phyloP scores from a whole-genome alignment of 2,329 filamentous ascomycete genomes.

The Diaporthe sp. region DNA sequence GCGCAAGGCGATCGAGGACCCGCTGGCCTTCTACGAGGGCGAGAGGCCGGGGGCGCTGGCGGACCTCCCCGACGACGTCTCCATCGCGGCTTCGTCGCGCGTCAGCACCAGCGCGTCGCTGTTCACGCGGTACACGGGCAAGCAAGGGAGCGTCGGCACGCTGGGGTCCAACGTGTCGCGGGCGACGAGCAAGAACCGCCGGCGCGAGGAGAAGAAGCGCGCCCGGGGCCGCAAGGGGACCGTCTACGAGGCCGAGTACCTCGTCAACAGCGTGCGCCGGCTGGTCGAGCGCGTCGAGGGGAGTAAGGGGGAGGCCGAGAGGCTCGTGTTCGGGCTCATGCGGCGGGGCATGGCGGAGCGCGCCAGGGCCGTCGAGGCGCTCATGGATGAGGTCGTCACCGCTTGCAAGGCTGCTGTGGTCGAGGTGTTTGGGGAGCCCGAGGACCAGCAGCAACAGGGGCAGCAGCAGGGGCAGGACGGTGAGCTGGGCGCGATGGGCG shows the following conservation, averaged over 20 bases:
- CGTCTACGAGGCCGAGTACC: slow-evolving; percentile 97
- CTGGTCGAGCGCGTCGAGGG: slow-evolving; percentile 86
- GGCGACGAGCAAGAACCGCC: slow-evolving; percentile 87
- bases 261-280: slow-evolving; percentile 87
- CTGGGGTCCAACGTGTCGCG: slow-evolving; percentile 80
- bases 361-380: slow-evolving; percentile 80
- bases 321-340: slow-evolving; percentile 81
- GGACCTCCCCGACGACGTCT: slow-evolving; percentile 87
- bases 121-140: slow-evolving; percentile 92
- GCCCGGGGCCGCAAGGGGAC: slow-evolving; percentile 95
- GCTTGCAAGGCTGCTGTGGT: slow-evolving; percentile 75
- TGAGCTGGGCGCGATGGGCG: slow-evolving; percentile 39
- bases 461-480: slow-evolving; percentile 41
- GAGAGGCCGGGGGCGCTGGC: slow-evolving; percentile 60
- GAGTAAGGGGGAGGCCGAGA: slow-evolving; percentile 77
- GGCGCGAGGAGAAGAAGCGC: slow-evolving; percentile 93
- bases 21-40: slow-evolving; percentile 89
- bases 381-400: slow-evolving; percentile 80
- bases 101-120: slow-evolving; percentile 86
- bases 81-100: slow-evolving; percentile 84
- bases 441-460: slow-evolving; percentile 41
- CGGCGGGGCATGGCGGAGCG: slow-evolving; percentile 89
- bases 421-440: slow-evolving; percentile 73
- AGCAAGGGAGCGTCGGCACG: slow-evolving; percentile 72
- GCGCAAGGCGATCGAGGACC: slow-evolving; percentile 83